Evolutionary conservation across 2,329 filamentous ascomycete genomes (phyloP).

Genomic region (Iodosphaeria phyllophila): DNA sequence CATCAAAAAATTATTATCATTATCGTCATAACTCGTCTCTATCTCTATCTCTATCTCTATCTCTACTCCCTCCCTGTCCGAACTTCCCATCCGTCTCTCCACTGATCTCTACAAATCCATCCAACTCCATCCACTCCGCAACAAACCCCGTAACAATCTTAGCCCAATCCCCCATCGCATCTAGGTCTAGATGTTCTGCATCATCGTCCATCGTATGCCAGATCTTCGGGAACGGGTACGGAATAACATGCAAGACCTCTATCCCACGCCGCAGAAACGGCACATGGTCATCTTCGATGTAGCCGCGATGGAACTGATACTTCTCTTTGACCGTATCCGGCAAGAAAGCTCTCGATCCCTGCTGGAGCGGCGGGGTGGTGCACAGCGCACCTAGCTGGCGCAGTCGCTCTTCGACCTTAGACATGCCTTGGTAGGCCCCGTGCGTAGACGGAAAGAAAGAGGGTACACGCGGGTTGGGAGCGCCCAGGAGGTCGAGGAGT

Average conservation of each 20-base stretch:
- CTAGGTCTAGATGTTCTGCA: slow-evolving; percentile 63
- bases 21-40: no score
- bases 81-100: no score
- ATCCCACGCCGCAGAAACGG: slow-evolving; percentile 81
- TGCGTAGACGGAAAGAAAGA: slow-evolving; percentile 84
- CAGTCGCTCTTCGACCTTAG: slow-evolving; percentile 54
- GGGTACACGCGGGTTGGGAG: slow-evolving; percentile 48
- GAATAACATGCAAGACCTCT: slow-evolving; percentile 77
- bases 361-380: slow-evolving; percentile 22
- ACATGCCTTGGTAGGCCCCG: slow-evolving; percentile 75
- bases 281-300: slow-evolving; percentile 71
- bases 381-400: slow-evolving; percentile 41
- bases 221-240: slow-evolving; percentile 58
- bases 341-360: slow-evolving; percentile 43
- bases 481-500: slow-evolving; percentile 75
- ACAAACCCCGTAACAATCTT: slow-evolving; percentile 68
- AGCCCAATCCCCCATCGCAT: slow-evolving; percentile 74
- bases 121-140: slow-evolving; percentile 80
- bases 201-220: slow-evolving; percentile 84
- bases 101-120: slow-evolving; percentile 11
- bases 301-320: slow-evolving; percentile 27
- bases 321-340: slow-evolving; percentile 37
- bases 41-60: slow-evolving; percentile 3
- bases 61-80: slow-evolving; percentile 3
- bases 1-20: no score